A percentile compares a stretch with the other conserved stretches of the same genome.
Evolutionary conservation across 441 rosid species (phyloP).

Genomic region (Hura crepitans): DNA sequence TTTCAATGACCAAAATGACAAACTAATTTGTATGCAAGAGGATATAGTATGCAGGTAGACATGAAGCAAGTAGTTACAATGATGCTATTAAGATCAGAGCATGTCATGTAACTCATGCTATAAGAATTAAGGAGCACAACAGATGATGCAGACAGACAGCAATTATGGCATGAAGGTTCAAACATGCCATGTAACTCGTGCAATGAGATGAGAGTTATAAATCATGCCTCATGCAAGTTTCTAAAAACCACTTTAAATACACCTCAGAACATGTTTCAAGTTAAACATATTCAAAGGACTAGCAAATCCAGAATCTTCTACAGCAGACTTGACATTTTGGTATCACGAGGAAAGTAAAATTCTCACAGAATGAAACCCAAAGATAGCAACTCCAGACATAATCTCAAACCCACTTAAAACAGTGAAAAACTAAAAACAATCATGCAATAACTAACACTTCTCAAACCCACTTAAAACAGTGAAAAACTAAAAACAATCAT

Average conservation of each 20-base stretch:
- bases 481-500: constrained; percentile 9
- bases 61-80: neutral
- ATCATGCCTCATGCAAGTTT: neutral
- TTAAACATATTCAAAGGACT: neutral
- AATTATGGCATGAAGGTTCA: neutral
- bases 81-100: neutral
- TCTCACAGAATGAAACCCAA: neutral
- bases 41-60: neutral
- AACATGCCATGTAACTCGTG: neutral
- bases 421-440: constrained; percentile 7
- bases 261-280: neutral
- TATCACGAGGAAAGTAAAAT: constrained; percentile 2
- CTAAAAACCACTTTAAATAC: neutral
- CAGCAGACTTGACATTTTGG: neutral
- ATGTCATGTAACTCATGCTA: neutral
- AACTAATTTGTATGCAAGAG: neutral
- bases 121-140: no score
- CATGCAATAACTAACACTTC: constrained; percentile 1
- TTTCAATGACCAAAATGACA: neutral
- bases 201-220: neutral
- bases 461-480: constrained; percentile 3
- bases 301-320: neutral
- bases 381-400: neutral
- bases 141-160: neutral
- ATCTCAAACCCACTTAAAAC: constrained; percentile 4